Base-by-base conservation (phyloP, 1,139 yeast species). In the Spathaspora jeffriesii region DNA sequence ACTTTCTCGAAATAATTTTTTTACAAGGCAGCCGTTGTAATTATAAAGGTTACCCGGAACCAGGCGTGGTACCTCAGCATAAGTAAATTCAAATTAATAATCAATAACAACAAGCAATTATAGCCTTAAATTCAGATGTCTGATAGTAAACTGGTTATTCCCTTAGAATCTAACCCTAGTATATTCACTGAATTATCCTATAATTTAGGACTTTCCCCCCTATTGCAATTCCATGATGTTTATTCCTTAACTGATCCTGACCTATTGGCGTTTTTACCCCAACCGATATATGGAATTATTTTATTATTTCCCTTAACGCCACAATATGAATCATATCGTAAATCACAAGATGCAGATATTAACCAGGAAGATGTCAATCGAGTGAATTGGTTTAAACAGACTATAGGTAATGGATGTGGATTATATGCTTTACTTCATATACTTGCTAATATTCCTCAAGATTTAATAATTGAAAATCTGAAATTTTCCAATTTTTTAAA, bases 351-450 rank as follows among this genome's bases (percentile, higher is more conserved):
- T 51, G 50, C 54, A 41, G 54, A 39, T 42, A 57, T 59, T 23
- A 44, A 53, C 59, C 56, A 62, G 45, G 63, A 60, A 32, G 45
- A 47, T 25, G 25, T 18, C 7, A 43, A 51, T 10, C 42, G 39
- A 4, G 68, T 80, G 10, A 59, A 71, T 23, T 92, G 97, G 97
- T 84, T 82, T 58, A 82, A 81, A 53, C 99, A 93, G 59, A 84
- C 93, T 1, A 83, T 93, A 34, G 82, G 82, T 51, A 93, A 93
- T 63, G 96, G 96, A 0, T 93, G 99, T 68, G 99, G 99, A 5
- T 78, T 95, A 42, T 90, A 88, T 66, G 99, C 96, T 0, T 67
- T 93, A 43, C 68, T 93, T 27, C 98, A 93, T 59, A 74, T 88
- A 0, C 66, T 90, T 36, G 67, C 84, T 25, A 93, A 93, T 61